phyloP scores from a whole-genome alignment of 2,329 filamentous ascomycete species.

The Hypoxylon sp. region DNA sequence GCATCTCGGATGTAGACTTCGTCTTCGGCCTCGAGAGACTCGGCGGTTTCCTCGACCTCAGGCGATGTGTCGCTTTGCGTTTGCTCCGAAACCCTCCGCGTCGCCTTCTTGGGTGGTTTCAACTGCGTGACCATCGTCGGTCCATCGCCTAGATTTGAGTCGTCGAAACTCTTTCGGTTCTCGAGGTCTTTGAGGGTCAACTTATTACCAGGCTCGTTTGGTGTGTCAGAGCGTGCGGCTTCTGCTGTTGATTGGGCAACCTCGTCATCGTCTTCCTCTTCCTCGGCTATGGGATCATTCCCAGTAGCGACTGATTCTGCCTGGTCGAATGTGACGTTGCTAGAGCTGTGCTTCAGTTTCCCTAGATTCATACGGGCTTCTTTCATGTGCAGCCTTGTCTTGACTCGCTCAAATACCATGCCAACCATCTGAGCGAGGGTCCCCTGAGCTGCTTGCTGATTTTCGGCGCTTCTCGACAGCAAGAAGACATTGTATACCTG shows the following conservation, averaged over 20 bases:
- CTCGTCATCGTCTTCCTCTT: conserved; percentile 54
- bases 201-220: conserved; percentile 61
- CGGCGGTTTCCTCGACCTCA: conserved; percentile 68
- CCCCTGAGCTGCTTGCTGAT: conserved; percentile 97
- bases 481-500: conserved; percentile 99
- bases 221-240: conserved; percentile 42
- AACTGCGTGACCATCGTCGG: conserved; percentile 75
- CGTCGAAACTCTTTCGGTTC: conserved; percentile 75
- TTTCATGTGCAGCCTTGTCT: conserved; percentile 85
- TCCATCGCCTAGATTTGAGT: conserved; percentile 74
- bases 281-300: conserved; percentile 50
- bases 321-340: conserved; percentile 64
- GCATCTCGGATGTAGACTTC: conserved; percentile 98
- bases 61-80: conserved; percentile 65
- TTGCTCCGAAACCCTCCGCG: conserved; percentile 65
- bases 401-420: conserved; percentile 96
- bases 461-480: conserved; percentile 90
- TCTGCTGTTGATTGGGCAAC: conserved; percentile 48
- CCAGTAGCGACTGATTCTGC: conserved; percentile 53
- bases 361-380: conserved; percentile 75
- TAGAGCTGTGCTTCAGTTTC: conserved; percentile 64
- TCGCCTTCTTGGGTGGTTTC: conserved; percentile 59
- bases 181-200: conserved; percentile 75
- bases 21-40: conserved; percentile 79
- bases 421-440: conserved; percentile 98